Percentiles rank a stretch among this genome's conserved stretches.
Conservation (phyloP, 2,329 filamentous ascomycete species). For the Ophioceras dolichostomum region DNA sequence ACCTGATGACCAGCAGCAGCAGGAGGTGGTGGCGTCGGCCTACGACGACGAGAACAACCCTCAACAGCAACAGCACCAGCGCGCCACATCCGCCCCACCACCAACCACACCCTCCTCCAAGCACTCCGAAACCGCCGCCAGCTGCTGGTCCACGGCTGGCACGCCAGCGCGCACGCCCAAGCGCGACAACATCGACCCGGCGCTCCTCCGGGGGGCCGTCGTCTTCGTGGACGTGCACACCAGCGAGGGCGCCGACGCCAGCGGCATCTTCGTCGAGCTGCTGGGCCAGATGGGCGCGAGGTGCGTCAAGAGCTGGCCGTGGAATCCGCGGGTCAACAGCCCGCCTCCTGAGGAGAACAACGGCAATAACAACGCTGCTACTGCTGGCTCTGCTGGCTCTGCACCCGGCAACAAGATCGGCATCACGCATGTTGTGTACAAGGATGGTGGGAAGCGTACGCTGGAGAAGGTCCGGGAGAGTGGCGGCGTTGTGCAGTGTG, state of each 20-base stretch:
- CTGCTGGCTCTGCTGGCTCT: slow-evolving; percentile 3
- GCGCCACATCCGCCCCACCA: not conserved
- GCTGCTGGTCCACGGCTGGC: slow-evolving; percentile 36
- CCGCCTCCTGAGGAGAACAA: slow-evolving; percentile 20
- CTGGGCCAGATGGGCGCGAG: slow-evolving; percentile 71
- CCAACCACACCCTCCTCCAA: not conserved
- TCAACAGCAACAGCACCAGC: not conserved
- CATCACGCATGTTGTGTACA: slow-evolving; percentile 84
- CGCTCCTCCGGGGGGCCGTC: slow-evolving; percentile 55
- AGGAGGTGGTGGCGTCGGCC: not conserved
- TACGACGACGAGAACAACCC: too few relatives aligned
- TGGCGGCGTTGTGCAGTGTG: slow-evolving; percentile 66
- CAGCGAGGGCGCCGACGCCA: slow-evolving; percentile 68
- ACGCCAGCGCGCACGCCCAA: slow-evolving; percentile 46
- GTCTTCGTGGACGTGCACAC: slow-evolving; percentile 80
- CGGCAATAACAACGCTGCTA: not conserved
- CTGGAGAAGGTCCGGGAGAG: slow-evolving; percentile 68
- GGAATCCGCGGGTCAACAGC: slow-evolving; percentile 49
- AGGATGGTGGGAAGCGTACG: slow-evolving; percentile 71
- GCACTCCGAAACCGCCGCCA: slow-evolving; percentile 8
- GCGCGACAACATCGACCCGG: slow-evolving; percentile 36
- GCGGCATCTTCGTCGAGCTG: slow-evolving; percentile 64
- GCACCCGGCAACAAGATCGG: slow-evolving; percentile 39
- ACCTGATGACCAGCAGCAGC: too few relatives aligned
- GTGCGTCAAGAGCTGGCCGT: slow-evolving; percentile 65